Evolutionary conservation across 2,329 filamentous ascomycete species (phyloP).

Genomic region (Metarhizium album): DNA sequence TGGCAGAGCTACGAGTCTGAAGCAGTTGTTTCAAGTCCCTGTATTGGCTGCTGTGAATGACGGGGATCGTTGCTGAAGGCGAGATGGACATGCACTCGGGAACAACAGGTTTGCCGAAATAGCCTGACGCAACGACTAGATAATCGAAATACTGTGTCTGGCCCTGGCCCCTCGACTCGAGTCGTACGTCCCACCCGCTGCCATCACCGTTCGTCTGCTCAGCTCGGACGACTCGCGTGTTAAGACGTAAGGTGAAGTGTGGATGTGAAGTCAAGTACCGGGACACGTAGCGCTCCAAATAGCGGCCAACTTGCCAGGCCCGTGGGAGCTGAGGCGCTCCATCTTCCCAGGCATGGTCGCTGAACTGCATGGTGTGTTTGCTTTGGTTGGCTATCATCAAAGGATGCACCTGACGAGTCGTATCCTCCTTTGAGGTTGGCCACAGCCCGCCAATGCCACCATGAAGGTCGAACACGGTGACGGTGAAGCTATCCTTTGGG

Average conservation of each 20-base stretch:
- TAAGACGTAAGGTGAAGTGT: constrained; percentile 35
- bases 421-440: constrained; percentile 44
- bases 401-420: constrained; percentile 46
- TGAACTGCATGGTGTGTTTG: constrained; percentile 62
- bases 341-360: constrained; percentile 60
- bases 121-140: constrained; percentile 63
- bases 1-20: constrained; percentile 21
- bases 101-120: constrained; percentile 53
- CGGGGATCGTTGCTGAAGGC: constrained; percentile 27
- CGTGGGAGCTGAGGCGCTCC: constrained; percentile 55
- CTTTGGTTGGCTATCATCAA: constrained; percentile 67
- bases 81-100: constrained; percentile 31
- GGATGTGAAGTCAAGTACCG: constrained; percentile 39
- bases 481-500: constrained; percentile 44
- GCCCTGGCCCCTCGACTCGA: constrained; percentile 23
- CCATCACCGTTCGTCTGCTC: constrained; percentile 18
- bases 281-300: constrained; percentile 54
- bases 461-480: constrained; percentile 60
- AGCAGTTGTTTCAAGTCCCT: constrained; percentile 42
- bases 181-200: constrained; percentile 31
- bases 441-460: constrained; percentile 66
- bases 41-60: constrained; percentile 60
- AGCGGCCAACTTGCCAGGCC: constrained; percentile 66
- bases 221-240: constrained; percentile 33
- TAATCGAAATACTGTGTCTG: constrained; percentile 53